A percentile compares a stretch with the other conserved stretches of the same genome.
Evolutionary conservation across 1,284 basidiomycete species (phyloP).

Genomic region (Flammula alnicola): DNA sequence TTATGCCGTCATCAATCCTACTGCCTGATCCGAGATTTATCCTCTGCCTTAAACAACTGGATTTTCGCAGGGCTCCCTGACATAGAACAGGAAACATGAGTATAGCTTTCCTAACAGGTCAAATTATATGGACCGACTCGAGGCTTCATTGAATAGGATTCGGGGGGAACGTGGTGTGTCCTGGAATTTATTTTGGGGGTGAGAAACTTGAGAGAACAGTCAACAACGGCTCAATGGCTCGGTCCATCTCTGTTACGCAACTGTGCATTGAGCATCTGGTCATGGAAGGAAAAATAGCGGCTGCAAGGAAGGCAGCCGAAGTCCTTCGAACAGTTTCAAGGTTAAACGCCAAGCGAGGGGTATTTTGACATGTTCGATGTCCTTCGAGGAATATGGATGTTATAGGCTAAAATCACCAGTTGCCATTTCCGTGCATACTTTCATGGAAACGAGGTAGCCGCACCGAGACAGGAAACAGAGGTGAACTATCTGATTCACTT

Average conservation of each 20-base stretch:
- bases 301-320: background rate
- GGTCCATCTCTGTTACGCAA: no score
- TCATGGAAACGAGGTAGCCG: conserved; percentile 3
- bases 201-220: background rate
- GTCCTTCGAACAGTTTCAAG: background rate
- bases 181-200: conserved; percentile 1
- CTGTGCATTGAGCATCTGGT: no score
- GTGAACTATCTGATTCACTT: conserved; percentile 10
- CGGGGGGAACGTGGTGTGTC: background rate
- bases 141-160: conserved; percentile 10
- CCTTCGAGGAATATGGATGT: background rate
- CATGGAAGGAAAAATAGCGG: conserved; percentile 5
- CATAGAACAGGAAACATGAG: conserved; percentile 18
- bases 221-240: background rate
- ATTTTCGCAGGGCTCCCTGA: conserved; percentile 19
- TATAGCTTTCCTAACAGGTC: conserved; percentile 16
- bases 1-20: conserved; percentile 10
- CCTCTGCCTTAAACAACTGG: conserved; percentile 11
- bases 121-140: conserved; percentile 13
- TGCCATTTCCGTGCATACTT: conserved; percentile 4
- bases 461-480: conserved; percentile 10
- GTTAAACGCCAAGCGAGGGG: conserved; percentile 3
- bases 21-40: conserved; percentile 22
- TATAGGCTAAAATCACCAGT: background rate
- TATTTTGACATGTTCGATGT: conserved; percentile 11